Evolutionary conservation across 441 rosid species (phyloP), one percentile per base, ranked within the genome.

Genomic region (Bruguiera hainesii): DNA sequence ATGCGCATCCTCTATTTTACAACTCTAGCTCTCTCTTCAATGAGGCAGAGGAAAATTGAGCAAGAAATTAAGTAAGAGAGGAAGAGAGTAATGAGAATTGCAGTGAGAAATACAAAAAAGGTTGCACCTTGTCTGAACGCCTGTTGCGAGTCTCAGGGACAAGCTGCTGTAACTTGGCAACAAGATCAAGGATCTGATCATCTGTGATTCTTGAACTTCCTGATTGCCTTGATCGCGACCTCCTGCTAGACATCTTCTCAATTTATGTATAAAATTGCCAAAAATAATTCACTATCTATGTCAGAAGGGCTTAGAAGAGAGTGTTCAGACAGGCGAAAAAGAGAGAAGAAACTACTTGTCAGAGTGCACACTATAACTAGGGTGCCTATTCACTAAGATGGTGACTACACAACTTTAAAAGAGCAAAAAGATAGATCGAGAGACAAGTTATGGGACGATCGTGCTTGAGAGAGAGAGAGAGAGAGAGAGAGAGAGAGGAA

Each of bases 111-210:
- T 29, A 68, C 21, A 33, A 56, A 29, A 70, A 5, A 1, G 23
- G 11, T 78, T 42, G 18, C 5, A 90, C 97, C 91, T 84, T 85
- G 70, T 80, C 89, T 19, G 90, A 81, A 42, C 83, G 83, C 49
- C 82, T 75, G 60, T 76, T 84, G 16, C 85, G 82, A 77, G 88
- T 77, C 82, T 87, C 91, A 37, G 96, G 96, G 63, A 87, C 89
- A 76, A 91, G 90, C 49, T 85, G 92, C 69, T 91, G 98, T 73
- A 91, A 80, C 80, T 83, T 86, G 66, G 85, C 72, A 67, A 91
- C 92, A 63, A 91, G 96, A 79, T 91, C 96, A 74, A 82, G 79
- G 81, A 91, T 87, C 83, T 91, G 98, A 69, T 89, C 98, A 69
- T 91, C 96, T 7, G 80, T 79, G 80, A 91, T 86, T 75, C 89